A percentile compares a stretch with the other conserved stretches of the same genome.
Evolutionary conservation across 1,284 basidiomycete genomes (phyloP).

Genomic region (Apiotrichum domesticum): DNA sequence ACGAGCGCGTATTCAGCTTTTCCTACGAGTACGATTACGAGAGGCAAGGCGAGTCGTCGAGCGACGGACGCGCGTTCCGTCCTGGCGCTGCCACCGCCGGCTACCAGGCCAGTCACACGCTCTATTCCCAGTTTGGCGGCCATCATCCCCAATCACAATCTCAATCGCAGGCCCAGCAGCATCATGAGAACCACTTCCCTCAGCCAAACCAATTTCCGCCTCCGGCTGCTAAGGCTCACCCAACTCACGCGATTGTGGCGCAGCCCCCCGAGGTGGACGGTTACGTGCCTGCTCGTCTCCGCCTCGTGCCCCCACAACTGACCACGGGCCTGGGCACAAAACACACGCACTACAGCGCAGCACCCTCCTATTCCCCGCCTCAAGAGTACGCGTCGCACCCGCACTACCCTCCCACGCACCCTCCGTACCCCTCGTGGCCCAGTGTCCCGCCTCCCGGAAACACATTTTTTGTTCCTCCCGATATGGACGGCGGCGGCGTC

Average conservation of each 20-base stretch:
- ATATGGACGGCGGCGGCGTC: not conserved
- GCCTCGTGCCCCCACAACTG: slow-evolving; percentile 1
- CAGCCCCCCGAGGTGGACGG: slow-evolving; percentile 4
- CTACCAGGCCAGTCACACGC: too few relatives aligned
- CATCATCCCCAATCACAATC: not conserved
- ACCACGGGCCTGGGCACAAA: not conserved
- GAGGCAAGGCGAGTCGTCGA: too few relatives aligned
- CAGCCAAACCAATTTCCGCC: not conserved
- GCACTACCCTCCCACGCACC: not conserved
- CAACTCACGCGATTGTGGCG: too few relatives aligned
- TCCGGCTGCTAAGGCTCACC: too few relatives aligned
- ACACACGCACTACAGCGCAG: not conserved
- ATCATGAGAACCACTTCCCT: not conserved
- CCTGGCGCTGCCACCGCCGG: too few relatives aligned
- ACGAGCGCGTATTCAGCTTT: not conserved
- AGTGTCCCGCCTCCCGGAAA: not conserved
- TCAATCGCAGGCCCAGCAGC: not conserved
- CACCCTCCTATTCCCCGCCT: not conserved
- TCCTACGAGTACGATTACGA: not conserved
- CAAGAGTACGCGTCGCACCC: not conserved
- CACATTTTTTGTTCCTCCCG: not conserved
- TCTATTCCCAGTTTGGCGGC: too few relatives aligned
- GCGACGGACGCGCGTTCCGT: too few relatives aligned
- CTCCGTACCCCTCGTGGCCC: not conserved
- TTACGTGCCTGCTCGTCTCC: slow-evolving; percentile 3